Conservation (phyloP, 495 filamentous ascomycete genomes). For the Talaromyces thailandensis region DNA sequence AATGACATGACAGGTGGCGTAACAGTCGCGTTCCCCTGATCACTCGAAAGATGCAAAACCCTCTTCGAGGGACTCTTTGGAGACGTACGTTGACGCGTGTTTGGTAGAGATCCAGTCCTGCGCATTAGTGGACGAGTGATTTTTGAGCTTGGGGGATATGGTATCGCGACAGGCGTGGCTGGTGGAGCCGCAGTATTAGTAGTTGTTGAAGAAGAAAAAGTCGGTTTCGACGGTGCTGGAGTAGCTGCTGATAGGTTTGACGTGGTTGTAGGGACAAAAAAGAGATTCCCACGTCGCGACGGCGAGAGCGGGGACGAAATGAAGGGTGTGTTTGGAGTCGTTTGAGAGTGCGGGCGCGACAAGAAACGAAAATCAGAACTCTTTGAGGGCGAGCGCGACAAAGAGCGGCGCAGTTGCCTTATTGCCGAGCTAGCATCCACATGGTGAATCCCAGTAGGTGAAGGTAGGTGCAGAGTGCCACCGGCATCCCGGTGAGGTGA, state of each 20-base stretch:
- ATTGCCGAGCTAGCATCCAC: constrained; percentile 71
- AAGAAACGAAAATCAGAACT: constrained; percentile 55
- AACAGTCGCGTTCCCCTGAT: constrained; percentile 59
- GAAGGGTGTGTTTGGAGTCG: constrained; percentile 29
- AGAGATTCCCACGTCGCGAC: constrained; percentile 34
- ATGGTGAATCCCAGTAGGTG: constrained; percentile 71
- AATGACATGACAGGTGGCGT: constrained; percentile 23
- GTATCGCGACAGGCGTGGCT: constrained; percentile 40
- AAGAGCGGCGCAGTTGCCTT: constrained; percentile 67
- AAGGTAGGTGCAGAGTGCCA: constrained; percentile 72
- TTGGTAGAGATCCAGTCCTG: constrained; percentile 36
- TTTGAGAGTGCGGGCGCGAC: constrained; percentile 46
- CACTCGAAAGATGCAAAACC: constrained; percentile 57
- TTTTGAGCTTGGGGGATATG: constrained; percentile 43
- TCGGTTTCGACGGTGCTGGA: constrained; percentile 5
- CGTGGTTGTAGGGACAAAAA: constrained; percentile 39
- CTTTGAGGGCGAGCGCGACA: constrained; percentile 83
- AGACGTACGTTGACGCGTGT: constrained; percentile 45
- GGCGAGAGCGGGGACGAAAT: constrained; percentile 45
- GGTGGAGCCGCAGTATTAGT: constrained; percentile 11
- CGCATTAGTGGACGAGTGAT: constrained; percentile 38
- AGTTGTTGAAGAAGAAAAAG: constrained; percentile 13
- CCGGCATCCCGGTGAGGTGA: constrained; percentile 55
- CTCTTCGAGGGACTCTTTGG: constrained; percentile 70
- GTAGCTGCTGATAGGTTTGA: constrained; percentile 10